Percentiles rank a stretch among this genome's conserved stretches.
Evolutionary conservation across 345 rosid genomes (phyloP).

Genomic region (Limnanthes douglasii): DNA sequence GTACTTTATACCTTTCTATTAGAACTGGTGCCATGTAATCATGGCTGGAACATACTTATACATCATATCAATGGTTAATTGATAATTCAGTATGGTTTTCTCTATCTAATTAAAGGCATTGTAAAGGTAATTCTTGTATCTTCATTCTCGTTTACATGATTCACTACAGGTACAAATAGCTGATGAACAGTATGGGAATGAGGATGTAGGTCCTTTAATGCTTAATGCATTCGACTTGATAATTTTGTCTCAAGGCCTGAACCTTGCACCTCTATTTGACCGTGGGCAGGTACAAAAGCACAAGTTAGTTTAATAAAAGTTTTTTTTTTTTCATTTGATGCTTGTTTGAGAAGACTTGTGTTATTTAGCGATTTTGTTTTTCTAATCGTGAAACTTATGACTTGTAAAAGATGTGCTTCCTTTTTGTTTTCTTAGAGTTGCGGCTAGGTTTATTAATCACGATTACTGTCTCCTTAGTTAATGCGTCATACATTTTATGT

Average conservation of each 20-base stretch:
- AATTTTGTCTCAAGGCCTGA: conserved; percentile 86
- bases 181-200: conserved; percentile 30
- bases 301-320: no score
- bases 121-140: no score
- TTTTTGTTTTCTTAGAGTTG: not conserved
- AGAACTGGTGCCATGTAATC: no score
- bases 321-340: conserved; percentile 1
- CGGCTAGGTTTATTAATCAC: no score
- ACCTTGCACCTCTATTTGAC: conserved; percentile 83
- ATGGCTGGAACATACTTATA: no score
- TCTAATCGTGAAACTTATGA: no score
- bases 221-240: conserved; percentile 94
- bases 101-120: no score
- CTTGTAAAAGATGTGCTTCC: not conserved
- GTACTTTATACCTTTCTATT: no score
- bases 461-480: no score
- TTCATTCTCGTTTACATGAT: conserved; percentile 5
- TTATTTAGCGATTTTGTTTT: not conserved
- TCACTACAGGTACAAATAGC: conserved; percentile 34
- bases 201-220: conserved; percentile 61
- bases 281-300: conserved; percentile 69
- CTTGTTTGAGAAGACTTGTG: conserved; percentile 2
- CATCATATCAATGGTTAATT: no score
- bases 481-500: no score
- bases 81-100: no score